phyloP scores from a whole-genome alignment of 768 basidiomycete species.

The Hericium erinaceus region DNA sequence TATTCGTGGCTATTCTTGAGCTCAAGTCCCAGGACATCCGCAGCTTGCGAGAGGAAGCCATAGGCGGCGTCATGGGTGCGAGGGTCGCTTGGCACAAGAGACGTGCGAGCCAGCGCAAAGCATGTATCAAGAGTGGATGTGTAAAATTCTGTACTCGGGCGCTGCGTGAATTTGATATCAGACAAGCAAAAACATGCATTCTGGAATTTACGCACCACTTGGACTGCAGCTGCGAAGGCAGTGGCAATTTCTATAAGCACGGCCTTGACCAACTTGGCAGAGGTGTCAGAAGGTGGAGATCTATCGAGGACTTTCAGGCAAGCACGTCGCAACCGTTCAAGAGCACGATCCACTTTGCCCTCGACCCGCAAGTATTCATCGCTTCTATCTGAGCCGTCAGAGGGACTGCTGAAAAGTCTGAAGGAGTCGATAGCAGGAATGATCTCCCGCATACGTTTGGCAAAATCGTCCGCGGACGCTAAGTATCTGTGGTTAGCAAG shows the following conservation, averaged over 20 bases:
- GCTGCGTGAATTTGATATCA: conserved; percentile 1
- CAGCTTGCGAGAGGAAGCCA: conserved; percentile 37
- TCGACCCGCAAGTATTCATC: conserved; percentile 30
- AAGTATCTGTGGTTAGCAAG: background rate
- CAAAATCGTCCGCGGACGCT: conserved; percentile 5
- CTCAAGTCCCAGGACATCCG: conserved; percentile 18
- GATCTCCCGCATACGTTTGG: conserved; percentile 3
- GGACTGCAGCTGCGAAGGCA: conserved; percentile 2
- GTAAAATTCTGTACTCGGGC: conserved; percentile 24
- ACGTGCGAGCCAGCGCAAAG: conserved; percentile 42
- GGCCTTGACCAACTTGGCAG: conserved; percentile 9
- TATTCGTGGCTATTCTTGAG: background rate
- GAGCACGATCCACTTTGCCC: conserved; percentile 48
- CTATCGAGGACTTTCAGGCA: conserved; percentile 38
- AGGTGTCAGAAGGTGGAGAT: background rate
- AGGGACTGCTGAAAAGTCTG: background rate
- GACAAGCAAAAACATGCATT: background rate
- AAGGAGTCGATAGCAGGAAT: background rate
- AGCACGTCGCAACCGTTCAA: conserved; percentile 51
- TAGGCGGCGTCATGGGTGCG: conserved; percentile 39
- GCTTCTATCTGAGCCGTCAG: conserved; percentile 4
- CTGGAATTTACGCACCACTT: background rate
- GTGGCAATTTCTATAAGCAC: conserved; percentile 28
- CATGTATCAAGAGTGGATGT: conserved; percentile 44
- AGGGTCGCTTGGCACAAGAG: conserved; percentile 30